These are phyloP conservation scores for Cairneyella variabilis DNA, from an alignment of 495 filamentous ascomycete species.

Conservation along the genomic window DNA sequence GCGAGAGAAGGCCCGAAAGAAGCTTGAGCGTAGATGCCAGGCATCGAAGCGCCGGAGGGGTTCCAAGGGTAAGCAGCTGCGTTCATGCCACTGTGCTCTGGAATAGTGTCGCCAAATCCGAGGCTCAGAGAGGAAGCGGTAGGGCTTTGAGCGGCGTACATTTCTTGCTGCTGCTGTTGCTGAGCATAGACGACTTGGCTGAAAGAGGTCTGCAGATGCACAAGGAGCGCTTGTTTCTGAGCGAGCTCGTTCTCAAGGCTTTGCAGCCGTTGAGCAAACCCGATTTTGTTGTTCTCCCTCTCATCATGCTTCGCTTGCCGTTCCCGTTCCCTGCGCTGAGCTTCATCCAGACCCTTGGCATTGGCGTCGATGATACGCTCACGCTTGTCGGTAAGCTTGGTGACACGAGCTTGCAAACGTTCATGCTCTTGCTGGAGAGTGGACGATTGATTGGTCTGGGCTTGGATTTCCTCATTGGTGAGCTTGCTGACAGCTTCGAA, in stretches of 20 bases:
- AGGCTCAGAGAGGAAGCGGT: constrained; percentile 14
- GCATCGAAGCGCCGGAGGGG: background rate
- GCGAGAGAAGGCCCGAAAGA: constrained; percentile 1
- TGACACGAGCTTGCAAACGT: constrained; percentile 68
- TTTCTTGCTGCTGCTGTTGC: background rate
- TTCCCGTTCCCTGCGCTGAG: constrained; percentile 66
- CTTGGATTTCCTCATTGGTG: constrained; percentile 59
- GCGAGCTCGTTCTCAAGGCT: constrained; percentile 7
- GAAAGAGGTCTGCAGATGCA: background rate
- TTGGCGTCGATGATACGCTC: constrained; percentile 75
- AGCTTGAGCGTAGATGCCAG: constrained; percentile 4
- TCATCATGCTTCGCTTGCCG: constrained; percentile 64
- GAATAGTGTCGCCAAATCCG: constrained; percentile 12
- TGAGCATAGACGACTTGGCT: background rate
- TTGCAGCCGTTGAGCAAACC: constrained; percentile 13
- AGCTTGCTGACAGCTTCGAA: constrained; percentile 58
- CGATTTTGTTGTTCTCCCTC: constrained; percentile 51
- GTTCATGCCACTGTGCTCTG: constrained; percentile 7
- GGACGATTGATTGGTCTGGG: constrained; percentile 62
- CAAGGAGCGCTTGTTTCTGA: constrained; percentile 4
- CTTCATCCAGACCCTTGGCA: constrained; percentile 68
- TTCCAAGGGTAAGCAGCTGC: constrained; percentile 17
- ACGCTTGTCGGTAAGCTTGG: constrained; percentile 73
- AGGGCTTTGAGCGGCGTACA: constrained; percentile 12
- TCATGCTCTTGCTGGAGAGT: constrained; percentile 71